Evolutionary conservation across 176 grass and related monocot genomes (phyloP), one percentile per base, ranked within the genome.

Genomic region (Oryza australiensis): DNA sequence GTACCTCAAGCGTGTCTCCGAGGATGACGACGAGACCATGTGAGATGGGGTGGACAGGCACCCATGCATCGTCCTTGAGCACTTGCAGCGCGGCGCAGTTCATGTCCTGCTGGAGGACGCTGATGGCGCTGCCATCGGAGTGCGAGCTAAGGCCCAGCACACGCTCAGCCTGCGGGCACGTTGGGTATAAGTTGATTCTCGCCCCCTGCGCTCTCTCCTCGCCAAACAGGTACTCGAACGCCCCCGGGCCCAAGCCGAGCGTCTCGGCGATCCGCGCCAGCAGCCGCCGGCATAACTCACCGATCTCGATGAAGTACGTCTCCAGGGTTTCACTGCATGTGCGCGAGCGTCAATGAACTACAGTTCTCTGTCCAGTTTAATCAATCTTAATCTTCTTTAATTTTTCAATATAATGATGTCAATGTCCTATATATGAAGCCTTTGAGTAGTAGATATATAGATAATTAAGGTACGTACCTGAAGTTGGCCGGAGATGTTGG

Each of bases 171-270:
- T 78, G 79, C 41, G 92, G 73, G 72, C 90, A 94, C 20, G 92
- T 88, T 24, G 90, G 92, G 88, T 97, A 92, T 80, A 92, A 93
- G 78, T 97, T 97, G 68, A 97, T 84, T 60, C 95, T 76, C 83
- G 92, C 88, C 1, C 92, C 94, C 76, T 92, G 92, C 87, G 94
- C 92, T n/a, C n/a, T n/a, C 0, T 86, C 88, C 87, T 92, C 95
- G 34, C 92, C 92, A 65, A 94, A 94, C 88, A 92, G 92, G 62
- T 72, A 43, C 42, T 83, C 35, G 77, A 97, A 92, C 41, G 70
- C 83, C 35, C 38, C 33, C 9, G 88, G 34, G 13, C 80, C 27
- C 32, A 94, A 76, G 3, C 81, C 83, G 1, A 94, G 94, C 33
- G 83, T 97, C 65, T 76, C 66, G 46, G 90, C 86, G 30, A 97